Conservation (phyloP, 768 basidiomycete genomes). For the Auriscalpium microsporum region DNA sequence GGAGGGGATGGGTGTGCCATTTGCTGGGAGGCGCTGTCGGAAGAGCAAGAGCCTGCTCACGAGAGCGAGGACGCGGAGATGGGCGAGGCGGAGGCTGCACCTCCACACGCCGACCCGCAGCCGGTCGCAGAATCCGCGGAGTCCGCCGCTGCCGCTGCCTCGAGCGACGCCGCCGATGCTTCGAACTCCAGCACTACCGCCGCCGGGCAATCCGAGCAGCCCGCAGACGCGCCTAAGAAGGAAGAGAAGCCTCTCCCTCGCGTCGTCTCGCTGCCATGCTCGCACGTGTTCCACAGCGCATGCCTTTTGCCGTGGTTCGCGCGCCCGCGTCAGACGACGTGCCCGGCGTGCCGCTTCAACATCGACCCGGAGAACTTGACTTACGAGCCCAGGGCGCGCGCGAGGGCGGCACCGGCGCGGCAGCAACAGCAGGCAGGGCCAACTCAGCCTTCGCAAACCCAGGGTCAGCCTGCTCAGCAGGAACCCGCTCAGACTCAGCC, state of each 20-base stretch:
- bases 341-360: slow-evolving; percentile 77
- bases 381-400: slow-evolving; percentile 17
- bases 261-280: slow-evolving; percentile 68
- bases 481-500: not conserved
- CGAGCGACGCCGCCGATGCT: slow-evolving; percentile 3
- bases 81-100: not conserved
- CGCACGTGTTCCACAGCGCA: slow-evolving; percentile 72
- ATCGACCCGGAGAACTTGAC: slow-evolving; percentile 75
- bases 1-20: slow-evolving; percentile 48
- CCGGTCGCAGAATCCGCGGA: not conserved
- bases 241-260: slow-evolving; percentile 21
- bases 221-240: not conserved
- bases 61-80: not conserved
- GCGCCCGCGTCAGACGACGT: slow-evolving; percentile 68
- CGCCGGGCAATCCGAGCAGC: not conserved
- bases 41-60: slow-evolving; percentile 5
- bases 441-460: slow-evolving; percentile 9
- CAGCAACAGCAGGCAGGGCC: not conserved
- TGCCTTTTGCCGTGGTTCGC: slow-evolving; percentile 83
- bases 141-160: not conserved
- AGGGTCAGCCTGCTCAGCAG: not conserved
- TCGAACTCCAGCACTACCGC: slow-evolving; percentile 10
- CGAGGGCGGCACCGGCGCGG: slow-evolving; percentile 1
- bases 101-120: not conserved
- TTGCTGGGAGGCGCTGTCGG: slow-evolving; percentile 65